Base-by-base conservation (phyloP, 495 filamentous ascomycete species). In the Penicillium desertorum region DNA sequence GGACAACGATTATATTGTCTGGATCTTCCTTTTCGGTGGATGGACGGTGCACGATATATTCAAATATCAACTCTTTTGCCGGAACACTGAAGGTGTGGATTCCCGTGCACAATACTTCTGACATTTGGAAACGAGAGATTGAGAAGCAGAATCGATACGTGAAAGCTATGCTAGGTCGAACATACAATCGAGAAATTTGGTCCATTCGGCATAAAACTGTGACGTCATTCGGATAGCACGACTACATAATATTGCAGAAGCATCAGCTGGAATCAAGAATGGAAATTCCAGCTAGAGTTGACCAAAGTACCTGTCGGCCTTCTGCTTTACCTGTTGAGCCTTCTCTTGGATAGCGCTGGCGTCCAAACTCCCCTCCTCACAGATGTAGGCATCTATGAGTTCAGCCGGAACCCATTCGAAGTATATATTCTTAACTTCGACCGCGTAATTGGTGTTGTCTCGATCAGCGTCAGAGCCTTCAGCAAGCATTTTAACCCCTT, bases 321-420 rank as follows among this genome's bases (percentile, higher is more conserved):
- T 58, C 29, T 66, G 32, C 12, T 64, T 66, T 30, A 77, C 66
- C 41, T 70, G 45, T 2, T 44, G 20, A 5, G 72, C 67, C 52
- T 67, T 63, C 34, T 65, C 54, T 37, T 52, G 57, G 30, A 83
- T 76, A 3, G 60, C 67, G 1, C 45, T 52, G 9, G 45, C 53
- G 6, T 62, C 62, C 52, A 76, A 45, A 7, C 70, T 55, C 0
- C 80, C 81, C 7, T 76, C 62, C 42, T 89, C 85, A 5, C 80
- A 82, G 47, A 86, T 60, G 58, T 85, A 87, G 0, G 62, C 74
- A 64, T 88, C 79, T 0, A 88, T 73, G 25, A 80, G 67, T 2
- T 57, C 48, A 5, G 75, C 63, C 2, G 81, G 77, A 8, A 87
- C 74, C 86, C 85, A 88, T 69, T 90, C 86, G 54, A 89, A 88